Conservation (phyloP, 208 protist species). For the Angomonas ambiguus region DNA sequence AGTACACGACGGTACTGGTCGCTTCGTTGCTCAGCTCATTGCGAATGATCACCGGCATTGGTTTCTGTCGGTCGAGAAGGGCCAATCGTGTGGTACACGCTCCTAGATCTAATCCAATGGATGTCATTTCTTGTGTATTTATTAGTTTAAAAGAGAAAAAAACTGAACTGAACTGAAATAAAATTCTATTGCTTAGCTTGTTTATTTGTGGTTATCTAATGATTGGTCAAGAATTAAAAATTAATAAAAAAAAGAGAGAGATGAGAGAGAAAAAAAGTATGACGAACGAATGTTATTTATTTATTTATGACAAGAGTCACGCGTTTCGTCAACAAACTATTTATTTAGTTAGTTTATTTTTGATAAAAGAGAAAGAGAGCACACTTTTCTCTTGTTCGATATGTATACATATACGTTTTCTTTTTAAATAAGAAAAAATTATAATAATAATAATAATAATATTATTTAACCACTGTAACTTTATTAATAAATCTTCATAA, state of each 20-base stretch:
- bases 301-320: neutral
- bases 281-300: neutral
- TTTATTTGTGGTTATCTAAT: neutral
- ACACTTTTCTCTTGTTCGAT: neutral
- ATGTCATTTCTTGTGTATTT: constrained; percentile 7
- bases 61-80: constrained; percentile 34
- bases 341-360: neutral
- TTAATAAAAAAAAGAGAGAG: neutral
- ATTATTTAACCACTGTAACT: neutral
- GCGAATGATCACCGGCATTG: constrained; percentile 63
- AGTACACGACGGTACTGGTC: constrained; percentile 54
- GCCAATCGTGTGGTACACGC: constrained; percentile 48
- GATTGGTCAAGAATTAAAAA: neutral
- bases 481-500: neutral
- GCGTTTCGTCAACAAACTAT: too few species aligned
- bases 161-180: too few species aligned
- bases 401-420: neutral
- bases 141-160: neutral
- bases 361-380: neutral
- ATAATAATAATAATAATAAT: neutral
- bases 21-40: constrained; percentile 70
- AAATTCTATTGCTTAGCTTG: neutral
- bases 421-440: neutral
- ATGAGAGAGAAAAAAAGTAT: neutral
- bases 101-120: constrained; percentile 63